Base-by-base conservation (phyloP, 352 stramenopile genomes). In the Phytophthora ramorum region DNA sequence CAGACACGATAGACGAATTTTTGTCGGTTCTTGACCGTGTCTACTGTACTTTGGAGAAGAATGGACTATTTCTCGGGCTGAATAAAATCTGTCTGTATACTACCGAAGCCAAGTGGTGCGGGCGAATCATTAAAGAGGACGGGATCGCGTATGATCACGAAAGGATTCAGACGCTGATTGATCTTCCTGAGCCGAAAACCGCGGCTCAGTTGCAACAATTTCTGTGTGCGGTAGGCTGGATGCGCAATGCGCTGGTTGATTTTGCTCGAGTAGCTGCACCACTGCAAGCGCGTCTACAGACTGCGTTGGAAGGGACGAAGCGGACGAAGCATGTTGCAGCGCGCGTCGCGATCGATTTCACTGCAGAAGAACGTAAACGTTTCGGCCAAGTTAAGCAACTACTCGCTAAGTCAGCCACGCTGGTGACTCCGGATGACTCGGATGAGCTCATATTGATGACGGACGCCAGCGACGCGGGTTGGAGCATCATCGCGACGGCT, bases 81-180 rank as follows among this genome's bases (percentile, higher is more conserved):
- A 24, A 63, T 24, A 63, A 63, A 5, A 64, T 57, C 4, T 30
- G 24, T 14, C 41, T 44, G 57, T 51, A 64, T 12, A 57, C 34
- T n/a, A 7, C 22, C 0, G n/a, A 54, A 55, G 56, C 34, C 8
- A 40, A 40, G 8, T 40, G 34, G 19, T 64, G 56, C 30, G 46
- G 46, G 0, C 34, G 56, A 24, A 44, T 57, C 9, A 52, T 57
- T 37, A 37, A 24, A 12, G 7, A 26, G 5, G 56, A 64, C 2
- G 46, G 44, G 4, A 13, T 57, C 17, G 9, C 49, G 5, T 57
- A 57, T 57, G 34, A 57, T 24, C 34, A 4, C 7, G 34, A 10
- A 17, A 57, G 26, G 14, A 46, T 57, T 22, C 32, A 57, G 34
- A 57, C 49, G 5, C 49, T 57, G 49, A 37, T 57, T 24, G 49